Base-by-base conservation (phyloP, 352 stramenopile species). In the Hyphochytrium catenoides region DNA sequence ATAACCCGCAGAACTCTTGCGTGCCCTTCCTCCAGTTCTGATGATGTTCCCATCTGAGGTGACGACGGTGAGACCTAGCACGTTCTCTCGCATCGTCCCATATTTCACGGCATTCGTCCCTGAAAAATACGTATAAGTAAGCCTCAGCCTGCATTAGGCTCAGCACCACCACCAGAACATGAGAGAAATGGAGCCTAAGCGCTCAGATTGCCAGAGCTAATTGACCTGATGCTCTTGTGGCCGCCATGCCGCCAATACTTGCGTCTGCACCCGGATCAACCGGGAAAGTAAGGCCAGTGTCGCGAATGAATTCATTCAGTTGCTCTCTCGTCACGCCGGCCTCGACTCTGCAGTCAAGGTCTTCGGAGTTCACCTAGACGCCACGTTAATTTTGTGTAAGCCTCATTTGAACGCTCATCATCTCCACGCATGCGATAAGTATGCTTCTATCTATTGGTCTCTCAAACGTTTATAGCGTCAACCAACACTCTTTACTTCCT, bases 191-290 rank as follows among this genome's bases (percentile, higher is more conserved):
- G 46, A 63, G 1, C 51, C 54, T 9, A 28, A 49, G 2, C 3
- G 4, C 27, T 34, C 9, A 36, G 34, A 36, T 3, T 9, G 16
- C n/a, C 12, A 16, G 3, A 14, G 11, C n/a, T n/a, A n/a, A n/a
- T n/a, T n/a, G n/a, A n/a, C n/a, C 75, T 4, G 72, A 88, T 5
- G 74, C 79, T 31, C 85, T 83, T 20, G 72, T 88, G 4, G 73
- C 60, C 33, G 74, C 62, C 87, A 97, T 97, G n/a, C 87, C 87
- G 16, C 88, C 88, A 15, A 98, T 55, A 11, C 75, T 91, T 5
- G 88, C 88, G 43, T 95, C 89, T 3, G 90, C 84, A 29, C 88
- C 88, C 1, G 88, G 90, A 49, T 97, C 90, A n/a, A 98, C 76
- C 4, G 86, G 64, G 52, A 96, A 98, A 52, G 86, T 84, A 32